Evolutionary conservation across 2,329 filamentous ascomycete species (phyloP).

Genomic region (Exophiala phaeomuriformis): DNA sequence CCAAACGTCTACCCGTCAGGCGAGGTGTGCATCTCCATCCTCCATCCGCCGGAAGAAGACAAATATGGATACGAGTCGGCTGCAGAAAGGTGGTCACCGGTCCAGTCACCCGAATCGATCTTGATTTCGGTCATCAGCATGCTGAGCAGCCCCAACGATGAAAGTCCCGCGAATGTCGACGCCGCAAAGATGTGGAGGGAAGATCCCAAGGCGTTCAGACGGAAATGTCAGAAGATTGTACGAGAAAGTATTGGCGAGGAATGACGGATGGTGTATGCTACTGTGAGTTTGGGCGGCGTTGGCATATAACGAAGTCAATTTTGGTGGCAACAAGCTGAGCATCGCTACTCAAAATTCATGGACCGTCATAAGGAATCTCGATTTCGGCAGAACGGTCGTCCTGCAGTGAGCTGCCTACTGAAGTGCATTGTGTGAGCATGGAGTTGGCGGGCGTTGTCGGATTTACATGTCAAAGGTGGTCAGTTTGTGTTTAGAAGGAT

Average conservation of each 20-base stretch:
- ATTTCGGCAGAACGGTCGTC: too few relatives aligned
- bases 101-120: slow-evolving; percentile 92
- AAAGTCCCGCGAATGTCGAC: slow-evolving; percentile 91
- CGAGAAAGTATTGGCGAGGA: slow-evolving; percentile 74
- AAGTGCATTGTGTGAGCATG: neutral
- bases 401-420: neutral
- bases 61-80: slow-evolving; percentile 88
- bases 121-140: slow-evolving; percentile 86
- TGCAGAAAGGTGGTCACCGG: slow-evolving; percentile 85
- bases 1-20: slow-evolving; percentile 76
- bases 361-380: too few relatives aligned
- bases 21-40: slow-evolving; percentile 90
- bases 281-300: neutral
- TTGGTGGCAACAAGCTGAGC: too few relatives aligned
- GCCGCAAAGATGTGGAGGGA: slow-evolving; percentile 83
- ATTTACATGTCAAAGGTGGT: neutral
- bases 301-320: neutral
- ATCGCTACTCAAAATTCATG: too few relatives aligned
- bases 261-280: slow-evolving; percentile 17
- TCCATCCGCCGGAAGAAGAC: slow-evolving; percentile 92
- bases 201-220: slow-evolving; percentile 70
- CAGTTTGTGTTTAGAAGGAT: neutral
- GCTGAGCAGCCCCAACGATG: slow-evolving; percentile 86
- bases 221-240: slow-evolving; percentile 68
- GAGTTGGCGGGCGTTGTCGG: neutral